Evolutionary conservation across 306 rosid genomes (phyloP), one percentile per base, ranked within the genome.

Genomic region (Cicer arietinum): DNA sequence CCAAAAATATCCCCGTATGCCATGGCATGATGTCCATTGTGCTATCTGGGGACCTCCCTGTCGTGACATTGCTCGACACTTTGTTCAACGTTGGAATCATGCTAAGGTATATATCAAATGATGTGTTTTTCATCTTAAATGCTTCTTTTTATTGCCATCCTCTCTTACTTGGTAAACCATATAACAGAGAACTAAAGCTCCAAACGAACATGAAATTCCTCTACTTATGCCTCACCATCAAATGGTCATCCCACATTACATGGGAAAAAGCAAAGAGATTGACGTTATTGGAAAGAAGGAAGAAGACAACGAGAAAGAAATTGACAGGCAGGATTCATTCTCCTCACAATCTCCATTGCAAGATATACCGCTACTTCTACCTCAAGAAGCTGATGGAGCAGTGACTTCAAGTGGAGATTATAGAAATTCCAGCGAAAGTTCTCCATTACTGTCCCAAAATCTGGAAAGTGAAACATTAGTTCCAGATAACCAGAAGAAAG

Each of bases 21-120:
- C 99, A 48, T 95, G 99, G 99, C 99, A 95, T 82, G 99, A 95
- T 57, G 98, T 95, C 67, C 99, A 95, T 70, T 95, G 99, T 82
- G 97, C 99, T 67, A 85, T 95, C 18, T 88, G 96, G 96, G 99
- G 98, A 80, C 96, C 99, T 78, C 91, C 99, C 7, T 92, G 99
- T 82, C 96, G 90, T 70, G 99, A 95, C 73, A 77, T 95, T 72
- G 99, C 98, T 76, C 89, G 99, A 45, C 99, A 95, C 84, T 95
- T 95, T 77, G 95, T 95, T 85, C 99, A 95, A 86, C 99, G 98
- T 70, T 95, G 99, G 99, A 95, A 95, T 82, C 95, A 95, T 75
- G 98, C 99, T 54, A 95, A 92, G 98, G 99, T 95, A 78, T 48
- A 43, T 9, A 14, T 50, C 59, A 50, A 57, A 44, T 77, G 62